These are phyloP conservation scores for Chrysosporium queenslandicum DNA, from an alignment of 2,329 filamentous ascomycete species.

Conservation along the genomic window DNA sequence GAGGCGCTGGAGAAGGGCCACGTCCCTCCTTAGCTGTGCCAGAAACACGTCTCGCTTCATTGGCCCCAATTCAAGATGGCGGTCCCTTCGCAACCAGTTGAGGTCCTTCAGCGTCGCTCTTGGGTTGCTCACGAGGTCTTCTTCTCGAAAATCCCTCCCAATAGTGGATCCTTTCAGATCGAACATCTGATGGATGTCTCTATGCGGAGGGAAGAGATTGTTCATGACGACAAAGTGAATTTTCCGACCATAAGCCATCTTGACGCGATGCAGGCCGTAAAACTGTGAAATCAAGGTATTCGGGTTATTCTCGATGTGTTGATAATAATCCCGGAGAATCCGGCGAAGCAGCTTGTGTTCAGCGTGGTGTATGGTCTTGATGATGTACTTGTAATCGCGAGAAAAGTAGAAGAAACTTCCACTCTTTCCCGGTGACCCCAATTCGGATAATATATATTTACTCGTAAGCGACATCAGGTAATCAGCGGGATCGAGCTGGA, in stretches of 20 bases:
- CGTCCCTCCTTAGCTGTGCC: constrained; percentile 78
- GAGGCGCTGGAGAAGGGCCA: constrained; percentile 71
- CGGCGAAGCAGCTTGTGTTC: constrained; percentile 50
- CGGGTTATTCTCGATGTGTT: constrained; percentile 83
- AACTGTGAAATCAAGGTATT: constrained; percentile 97
- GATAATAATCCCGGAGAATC: constrained; percentile 74
- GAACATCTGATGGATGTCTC: constrained; percentile 94
- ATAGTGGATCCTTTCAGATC: constrained; percentile 95
- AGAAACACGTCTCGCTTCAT: constrained; percentile 81
- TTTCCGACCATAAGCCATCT: constrained; percentile 95
- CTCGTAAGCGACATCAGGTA: constrained; percentile 97
- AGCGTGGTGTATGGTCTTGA: constrained; percentile 96
- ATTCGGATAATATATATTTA: constrained; percentile 95
- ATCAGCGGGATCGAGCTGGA: constrained; percentile 88
- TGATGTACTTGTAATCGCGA: constrained; percentile 98
- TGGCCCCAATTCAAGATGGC: constrained; percentile 78
- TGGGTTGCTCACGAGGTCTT: constrained; percentile 77
- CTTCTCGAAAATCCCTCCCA: constrained; percentile 81
- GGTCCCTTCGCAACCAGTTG: constrained; percentile 83
- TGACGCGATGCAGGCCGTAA: constrained; percentile 92
- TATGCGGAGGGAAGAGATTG: constrained; percentile 93
- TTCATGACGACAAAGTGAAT: constrained; percentile 99
- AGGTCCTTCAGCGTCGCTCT: constrained; percentile 90
- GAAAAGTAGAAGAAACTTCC: constrained; percentile 99
- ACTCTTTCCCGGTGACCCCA: constrained; percentile 94